Evolutionary conservation across 106 monocot genomes (phyloP).

Genomic region (Dioscorea alata): DNA sequence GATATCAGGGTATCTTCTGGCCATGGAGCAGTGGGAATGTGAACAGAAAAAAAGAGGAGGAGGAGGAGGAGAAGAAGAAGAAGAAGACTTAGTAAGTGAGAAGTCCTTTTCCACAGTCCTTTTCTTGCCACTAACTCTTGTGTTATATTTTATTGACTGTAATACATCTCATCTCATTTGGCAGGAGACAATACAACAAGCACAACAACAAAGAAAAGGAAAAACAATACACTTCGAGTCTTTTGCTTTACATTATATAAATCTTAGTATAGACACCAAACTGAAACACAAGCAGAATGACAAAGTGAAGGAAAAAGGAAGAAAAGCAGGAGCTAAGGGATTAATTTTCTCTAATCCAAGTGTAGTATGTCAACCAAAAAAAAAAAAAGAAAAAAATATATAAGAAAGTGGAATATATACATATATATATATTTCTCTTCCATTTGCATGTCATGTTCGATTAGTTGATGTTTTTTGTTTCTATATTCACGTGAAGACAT

Average conservation of each 20-base stretch:
- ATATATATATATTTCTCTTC: no score
- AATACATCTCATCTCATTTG: background rate
- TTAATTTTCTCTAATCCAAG: no score
- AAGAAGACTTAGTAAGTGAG: background rate
- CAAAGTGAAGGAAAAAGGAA: background rate
- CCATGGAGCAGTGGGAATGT: conserved; percentile 1
- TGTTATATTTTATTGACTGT: background rate
- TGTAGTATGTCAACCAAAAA: no score
- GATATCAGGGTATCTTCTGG: no score
- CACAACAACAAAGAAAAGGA: background rate
- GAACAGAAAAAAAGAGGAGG: background rate
- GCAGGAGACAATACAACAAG: background rate
- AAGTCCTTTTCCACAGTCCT: background rate
- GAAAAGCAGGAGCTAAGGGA: background rate
- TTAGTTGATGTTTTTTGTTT: no score
- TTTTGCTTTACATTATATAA: background rate
- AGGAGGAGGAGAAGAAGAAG: background rate
- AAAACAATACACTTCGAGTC: background rate
- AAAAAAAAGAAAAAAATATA: no score
- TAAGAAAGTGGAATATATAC: no score
- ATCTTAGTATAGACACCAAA: background rate
- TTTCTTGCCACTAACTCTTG: no score
- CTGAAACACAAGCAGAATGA: background rate
- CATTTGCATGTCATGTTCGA: no score
- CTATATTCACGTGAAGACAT: no score